phyloP scores from a whole-genome alignment of 2,329 filamentous ascomycete species.

The Diplodia mutila region DNA sequence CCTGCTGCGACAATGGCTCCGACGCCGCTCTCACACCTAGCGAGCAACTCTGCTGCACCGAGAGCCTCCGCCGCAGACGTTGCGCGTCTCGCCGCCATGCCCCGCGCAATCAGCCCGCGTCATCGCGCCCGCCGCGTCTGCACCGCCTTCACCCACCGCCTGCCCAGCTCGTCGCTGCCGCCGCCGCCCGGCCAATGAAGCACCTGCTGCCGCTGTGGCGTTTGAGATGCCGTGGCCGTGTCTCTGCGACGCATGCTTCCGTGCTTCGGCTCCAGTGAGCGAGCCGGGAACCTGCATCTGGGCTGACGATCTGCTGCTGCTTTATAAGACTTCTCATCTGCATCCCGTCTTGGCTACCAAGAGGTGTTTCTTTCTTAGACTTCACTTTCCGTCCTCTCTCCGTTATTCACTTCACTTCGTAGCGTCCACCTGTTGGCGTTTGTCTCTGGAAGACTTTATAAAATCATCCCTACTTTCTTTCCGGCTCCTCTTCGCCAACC shows the following conservation, averaged over 20 bases:
- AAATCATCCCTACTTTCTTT: neutral
- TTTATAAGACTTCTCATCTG: slow-evolving; percentile 12
- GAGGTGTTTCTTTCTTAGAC: slow-evolving; percentile 19
- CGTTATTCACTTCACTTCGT: slow-evolving; percentile 19
- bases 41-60: neutral
- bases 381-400: slow-evolving; percentile 1
- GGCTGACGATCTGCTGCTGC: neutral
- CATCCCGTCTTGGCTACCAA: slow-evolving; percentile 20
- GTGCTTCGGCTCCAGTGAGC: neutral
- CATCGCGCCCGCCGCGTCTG: slow-evolving; percentile 1
- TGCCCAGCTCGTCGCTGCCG: neutral
- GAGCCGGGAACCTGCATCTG: neutral
- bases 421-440: neutral
- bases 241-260: neutral
- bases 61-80: neutral
- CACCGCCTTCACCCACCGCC: slow-evolving; percentile 4
- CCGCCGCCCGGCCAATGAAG: slow-evolving; percentile 11
- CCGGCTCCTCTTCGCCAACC: neutral
- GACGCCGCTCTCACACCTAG: slow-evolving; percentile 3
- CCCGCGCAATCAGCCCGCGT: slow-evolving; percentile 11
- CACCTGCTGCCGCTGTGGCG: slow-evolving; percentile 7
- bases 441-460: slow-evolving; percentile 24
- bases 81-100: slow-evolving; percentile 9
- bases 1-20: neutral
- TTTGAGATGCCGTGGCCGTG: neutral